These are phyloP conservation scores for Stygiomarasmius scandens DNA, from an alignment of 1,284 basidiomycete species.

Conservation along the genomic window DNA sequence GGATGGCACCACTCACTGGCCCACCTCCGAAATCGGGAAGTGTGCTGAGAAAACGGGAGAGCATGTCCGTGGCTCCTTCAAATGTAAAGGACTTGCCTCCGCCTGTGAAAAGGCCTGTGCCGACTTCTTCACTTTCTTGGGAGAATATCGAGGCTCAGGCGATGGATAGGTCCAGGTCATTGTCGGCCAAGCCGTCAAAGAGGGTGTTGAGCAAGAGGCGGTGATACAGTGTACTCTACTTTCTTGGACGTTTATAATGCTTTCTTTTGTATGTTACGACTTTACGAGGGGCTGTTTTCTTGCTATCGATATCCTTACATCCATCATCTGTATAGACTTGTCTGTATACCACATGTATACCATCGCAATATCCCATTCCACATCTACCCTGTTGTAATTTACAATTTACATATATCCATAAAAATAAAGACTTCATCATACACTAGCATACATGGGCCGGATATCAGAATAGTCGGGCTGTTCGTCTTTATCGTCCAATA, in stretches of 20 bases:
- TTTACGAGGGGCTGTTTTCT: too few species aligned
- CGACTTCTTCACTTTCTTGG: neutral
- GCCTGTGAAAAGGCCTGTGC: neutral
- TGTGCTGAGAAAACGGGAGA: neutral
- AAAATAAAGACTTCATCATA: too few species aligned
- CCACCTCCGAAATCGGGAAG: neutral
- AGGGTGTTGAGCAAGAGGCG: constrained; percentile 19
- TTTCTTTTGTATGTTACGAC: too few species aligned
- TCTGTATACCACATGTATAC: too few species aligned
- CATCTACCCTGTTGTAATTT: too few species aligned
- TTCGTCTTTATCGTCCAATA: constrained; percentile 24
- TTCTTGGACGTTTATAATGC: too few species aligned
- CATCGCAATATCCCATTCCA: too few species aligned
- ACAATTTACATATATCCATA: too few species aligned
- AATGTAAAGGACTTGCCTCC: neutral
- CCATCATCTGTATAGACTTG: too few species aligned
- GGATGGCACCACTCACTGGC: neutral
- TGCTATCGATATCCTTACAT: too few species aligned
- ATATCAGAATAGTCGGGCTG: constrained; percentile 27
- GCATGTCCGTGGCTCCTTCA: neutral
- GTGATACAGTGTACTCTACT: neutral
- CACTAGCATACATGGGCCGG: constrained; percentile 21
- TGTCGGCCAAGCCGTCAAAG: constrained; percentile 11
- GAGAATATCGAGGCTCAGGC: neutral
- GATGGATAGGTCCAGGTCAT: neutral